phyloP scores from a whole-genome alignment of 495 filamentous ascomycete genomes.

The Letharia columbiana region DNA sequence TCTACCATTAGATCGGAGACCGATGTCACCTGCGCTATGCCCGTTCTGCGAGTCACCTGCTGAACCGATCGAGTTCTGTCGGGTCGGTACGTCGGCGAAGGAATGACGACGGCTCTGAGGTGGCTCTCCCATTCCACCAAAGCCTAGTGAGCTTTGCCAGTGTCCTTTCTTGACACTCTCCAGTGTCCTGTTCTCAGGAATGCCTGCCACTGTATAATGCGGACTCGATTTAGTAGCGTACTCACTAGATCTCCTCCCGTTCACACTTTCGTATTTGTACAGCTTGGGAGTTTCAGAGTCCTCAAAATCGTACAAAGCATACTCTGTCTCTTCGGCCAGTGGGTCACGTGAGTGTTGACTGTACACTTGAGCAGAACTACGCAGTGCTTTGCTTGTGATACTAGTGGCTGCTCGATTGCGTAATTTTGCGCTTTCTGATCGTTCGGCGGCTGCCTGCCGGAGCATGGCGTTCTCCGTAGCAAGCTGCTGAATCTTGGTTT shows the following conservation, averaged over 20 bases:
- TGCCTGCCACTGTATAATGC: constrained; percentile 45
- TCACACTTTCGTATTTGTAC: constrained; percentile 35
- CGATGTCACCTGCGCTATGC: constrained; percentile 27
- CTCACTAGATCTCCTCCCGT: constrained; percentile 53
- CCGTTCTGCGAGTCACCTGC: constrained; percentile 50
- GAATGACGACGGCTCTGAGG: constrained; percentile 90
- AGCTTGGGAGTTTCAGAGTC: constrained; percentile 52
- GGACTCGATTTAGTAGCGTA: constrained; percentile 48
- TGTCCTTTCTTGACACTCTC: constrained; percentile 72
- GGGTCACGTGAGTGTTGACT: constrained; percentile 53
- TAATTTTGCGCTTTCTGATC: constrained; percentile 52
- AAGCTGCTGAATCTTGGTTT: constrained; percentile 65
- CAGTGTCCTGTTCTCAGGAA: constrained; percentile 62
- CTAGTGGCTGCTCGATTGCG: constrained; percentile 48
- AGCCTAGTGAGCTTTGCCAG: constrained; percentile 84
- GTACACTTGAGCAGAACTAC: constrained; percentile 31
- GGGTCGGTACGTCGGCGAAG: constrained; percentile 77
- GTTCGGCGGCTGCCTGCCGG: constrained; percentile 50
- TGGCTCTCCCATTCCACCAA: constrained; percentile 58
- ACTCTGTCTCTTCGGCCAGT: constrained; percentile 62
- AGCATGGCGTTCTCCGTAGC: constrained; percentile 64
- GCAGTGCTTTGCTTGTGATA: constrained; percentile 18
- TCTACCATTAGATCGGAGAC: constrained; percentile 31
- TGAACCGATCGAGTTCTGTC: constrained; percentile 61
- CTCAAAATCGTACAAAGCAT: constrained; percentile 61